Base-by-base conservation (phyloP, 164 flowering plant species). In the Chloranthus sessilifolius region DNA sequence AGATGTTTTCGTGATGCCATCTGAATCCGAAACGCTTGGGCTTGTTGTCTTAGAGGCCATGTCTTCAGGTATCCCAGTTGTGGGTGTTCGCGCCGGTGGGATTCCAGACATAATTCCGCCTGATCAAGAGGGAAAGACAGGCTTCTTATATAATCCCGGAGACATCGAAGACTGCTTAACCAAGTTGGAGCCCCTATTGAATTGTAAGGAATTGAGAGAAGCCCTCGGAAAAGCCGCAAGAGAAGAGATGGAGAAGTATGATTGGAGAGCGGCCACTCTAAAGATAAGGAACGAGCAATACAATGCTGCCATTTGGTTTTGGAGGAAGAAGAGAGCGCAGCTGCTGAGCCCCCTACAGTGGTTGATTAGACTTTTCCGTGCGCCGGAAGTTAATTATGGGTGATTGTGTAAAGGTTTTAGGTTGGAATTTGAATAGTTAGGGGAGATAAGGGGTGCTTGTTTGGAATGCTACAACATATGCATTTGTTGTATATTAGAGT, bases 11-110 rank as follows among this genome's bases (percentile, higher is more conserved):
- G 56, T 82, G 52, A 92, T 88, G 99, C 99, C 99, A 45, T 92
- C 99, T 14, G 99, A 92, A 57, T 92, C 99, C 0, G 99, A 92
- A 65, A 92, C 99, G 7, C 89, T 92, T 2, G 99, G 96, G 15
- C 85, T 84, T n/a, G 96, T 92, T 14, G 99, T 92, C 17, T 62
- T 92, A 55, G 99, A 92, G 60, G 80, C 99, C 60, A 88, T 92
- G 99, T 81, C 99, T 51, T 92, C 99, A 0, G 96, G 95, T 1
- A 53, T 92, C 14, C 99, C 99, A 14, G 99, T 92, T 25, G 94
- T 88, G 28, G 96, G 74, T 30, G 96, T 74, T 60, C 91, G 95
- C 17, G 96, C 99, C 14, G 99, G 99, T 16, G 99, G 99, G 38
- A 73, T 92, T 52, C 88, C 90, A 1, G 96, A 88, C 37, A 92